phyloP scores from a whole-genome alignment of 2,329 filamentous ascomycete species.

The Fusarium penzigii region DNA sequence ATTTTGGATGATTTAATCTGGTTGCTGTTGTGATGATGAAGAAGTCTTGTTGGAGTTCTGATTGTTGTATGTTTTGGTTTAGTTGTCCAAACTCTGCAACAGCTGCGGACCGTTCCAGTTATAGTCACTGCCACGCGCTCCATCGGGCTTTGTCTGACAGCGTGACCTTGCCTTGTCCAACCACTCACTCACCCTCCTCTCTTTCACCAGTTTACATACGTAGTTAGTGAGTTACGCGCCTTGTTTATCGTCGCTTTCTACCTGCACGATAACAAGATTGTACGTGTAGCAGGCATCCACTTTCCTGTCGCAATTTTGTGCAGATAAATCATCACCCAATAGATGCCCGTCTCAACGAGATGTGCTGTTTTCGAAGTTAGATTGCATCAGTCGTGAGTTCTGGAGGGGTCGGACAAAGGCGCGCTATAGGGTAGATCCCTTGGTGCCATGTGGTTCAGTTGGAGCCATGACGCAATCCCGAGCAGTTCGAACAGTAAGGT shows the following conservation, averaged over 20 bases:
- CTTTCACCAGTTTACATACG: conserved; percentile 4
- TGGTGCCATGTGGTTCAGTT: not conserved
- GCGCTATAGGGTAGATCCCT: conserved; percentile 20
- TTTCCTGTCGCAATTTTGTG: conserved; percentile 1
- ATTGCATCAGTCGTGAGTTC: conserved; percentile 7
- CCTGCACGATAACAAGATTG: not conserved
- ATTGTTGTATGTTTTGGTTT: conserved; percentile 17
- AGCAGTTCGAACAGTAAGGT: not conserved
- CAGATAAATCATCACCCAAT: not conserved
- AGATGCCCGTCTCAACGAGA: conserved; percentile 14
- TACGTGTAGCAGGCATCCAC: conserved; percentile 11
- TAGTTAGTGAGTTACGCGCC: too few species aligned
- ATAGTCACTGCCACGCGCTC: conserved; percentile 18
- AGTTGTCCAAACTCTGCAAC: conserved; percentile 6
- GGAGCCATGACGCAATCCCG: conserved; percentile 21
- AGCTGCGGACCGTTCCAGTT: conserved; percentile 23
- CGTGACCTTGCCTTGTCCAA: conserved; percentile 24
- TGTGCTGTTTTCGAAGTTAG: conserved; percentile 9
- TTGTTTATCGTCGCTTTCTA: not conserved
- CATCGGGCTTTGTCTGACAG: conserved; percentile 15
- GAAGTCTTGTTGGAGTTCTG: conserved; percentile 10
- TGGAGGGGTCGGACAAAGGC: not conserved
- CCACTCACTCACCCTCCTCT: conserved; percentile 7
- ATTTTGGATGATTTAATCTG: conserved; percentile 39
- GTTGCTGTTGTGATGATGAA: conserved; percentile 11